These are phyloP conservation scores for Trichoderma asperellum DNA, from an alignment of 2,329 filamentous ascomycete genomes.

Conservation along the genomic window DNA sequence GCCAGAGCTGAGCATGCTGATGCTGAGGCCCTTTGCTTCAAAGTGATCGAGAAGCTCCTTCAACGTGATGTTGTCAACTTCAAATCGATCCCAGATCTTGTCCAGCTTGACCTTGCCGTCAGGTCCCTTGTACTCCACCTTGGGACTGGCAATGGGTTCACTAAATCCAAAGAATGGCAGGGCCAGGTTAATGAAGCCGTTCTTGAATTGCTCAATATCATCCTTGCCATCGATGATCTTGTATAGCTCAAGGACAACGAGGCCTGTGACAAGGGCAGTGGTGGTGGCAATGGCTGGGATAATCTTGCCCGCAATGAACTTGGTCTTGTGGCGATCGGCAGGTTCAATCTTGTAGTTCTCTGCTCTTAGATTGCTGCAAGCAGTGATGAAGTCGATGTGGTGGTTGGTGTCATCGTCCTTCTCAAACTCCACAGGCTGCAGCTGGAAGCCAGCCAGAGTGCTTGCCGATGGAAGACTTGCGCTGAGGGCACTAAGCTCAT, in stretches of 20 bases:
- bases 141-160: slow-evolving; percentile 91
- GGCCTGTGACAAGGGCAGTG: slow-evolving; percentile 89
- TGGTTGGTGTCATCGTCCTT: slow-evolving; percentile 98
- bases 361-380: slow-evolving; percentile 92
- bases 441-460: slow-evolving; percentile 82
- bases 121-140: slow-evolving; percentile 83
- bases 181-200: slow-evolving; percentile 95
- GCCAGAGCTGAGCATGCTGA: slow-evolving; percentile 96
- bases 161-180: slow-evolving; percentile 98
- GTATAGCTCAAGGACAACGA: slow-evolving; percentile 91
- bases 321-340: slow-evolving; percentile 95
- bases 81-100: slow-evolving; percentile 98
- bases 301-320: slow-evolving; percentile 99
- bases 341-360: slow-evolving; percentile 97
- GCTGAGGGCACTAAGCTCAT: slow-evolving; percentile 75
- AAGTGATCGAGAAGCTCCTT: slow-evolving; percentile 83
- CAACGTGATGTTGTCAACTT: slow-evolving; percentile 83
- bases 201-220: slow-evolving; percentile 99
- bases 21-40: slow-evolving; percentile 74
- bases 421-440: slow-evolving; percentile 93
- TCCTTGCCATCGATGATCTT: slow-evolving; percentile 95
- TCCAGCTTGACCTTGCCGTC: slow-evolving; percentile 82
- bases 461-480: slow-evolving; percentile 76
- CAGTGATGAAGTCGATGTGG: slow-evolving; percentile 99
- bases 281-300: slow-evolving; percentile 98